Base-by-base conservation (phyloP, 2,329 filamentous ascomycete genomes). In the Ophiostoma himal-ulmi region DNA sequence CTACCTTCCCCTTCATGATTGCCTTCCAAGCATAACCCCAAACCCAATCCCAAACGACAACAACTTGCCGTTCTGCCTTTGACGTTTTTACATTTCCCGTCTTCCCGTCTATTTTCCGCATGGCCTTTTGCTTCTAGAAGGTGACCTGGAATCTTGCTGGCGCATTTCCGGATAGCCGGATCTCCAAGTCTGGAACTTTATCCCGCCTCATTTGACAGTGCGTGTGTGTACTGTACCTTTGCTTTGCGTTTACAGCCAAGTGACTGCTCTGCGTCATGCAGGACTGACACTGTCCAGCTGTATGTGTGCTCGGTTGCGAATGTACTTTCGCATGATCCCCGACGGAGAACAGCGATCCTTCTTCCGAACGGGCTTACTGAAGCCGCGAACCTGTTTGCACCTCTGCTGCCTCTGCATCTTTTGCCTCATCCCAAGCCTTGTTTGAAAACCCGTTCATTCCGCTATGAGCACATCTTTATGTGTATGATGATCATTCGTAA, bases 181-280 rank as follows among this genome's bases (percentile, higher is more conserved):
- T 57, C 44, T 48, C 52, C 52, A 57, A 26, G 52, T 57, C 22
- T 22, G 52, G n/a, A 57, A 11, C 52, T 13, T 11, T 57, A 11
- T 13, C 10, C n/a, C 22, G 52, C 52, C 52, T 48, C 44, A 48
- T 17, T 48, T 48, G 44, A 48, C n/a, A n/a, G 17, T 20, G 17
- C 20, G 44, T 48, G 17, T 26, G 13, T 57, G 22, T 26, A 22
- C 22, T 26, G 52, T 26, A 26, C 22, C 5, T 22, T 57, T 26
- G 48, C n/a, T 8, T 54, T 22, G n/a, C n/a, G n/a, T 54, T 20
- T 5, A 26, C 22, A 57, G 52, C 52, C 52, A 57, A 57, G 52
- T 26, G 52, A 57, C 52, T 57, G 52, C n/a, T 57, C n/a, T 57
- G 52, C 52, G n/a, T 57, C 52, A 57, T 57, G 22, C 52, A 57